phyloP scores from a whole-genome alignment of 2,329 filamentous ascomycete genomes.

The Gliomastix tumulicola region DNA sequence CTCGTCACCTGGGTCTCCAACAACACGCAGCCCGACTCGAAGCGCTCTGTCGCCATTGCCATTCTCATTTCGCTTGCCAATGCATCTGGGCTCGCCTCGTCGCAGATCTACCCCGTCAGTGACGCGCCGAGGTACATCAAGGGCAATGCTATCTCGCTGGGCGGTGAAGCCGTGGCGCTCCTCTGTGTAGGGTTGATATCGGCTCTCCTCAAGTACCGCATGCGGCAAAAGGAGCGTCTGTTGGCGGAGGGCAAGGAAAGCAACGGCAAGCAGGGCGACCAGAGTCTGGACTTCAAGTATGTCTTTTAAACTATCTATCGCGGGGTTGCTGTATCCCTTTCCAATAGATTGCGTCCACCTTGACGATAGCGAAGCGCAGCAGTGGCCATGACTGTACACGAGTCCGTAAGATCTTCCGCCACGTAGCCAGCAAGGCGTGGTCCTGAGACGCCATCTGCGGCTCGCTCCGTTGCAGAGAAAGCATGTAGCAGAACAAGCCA shows the following conservation, averaged over 20 bases:
- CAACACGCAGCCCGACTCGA: conserved; percentile 22
- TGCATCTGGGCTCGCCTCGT: conserved; percentile 17
- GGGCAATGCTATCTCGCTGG: conserved; percentile 19
- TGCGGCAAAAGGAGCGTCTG: neutral
- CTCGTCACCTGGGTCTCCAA: conserved; percentile 20
- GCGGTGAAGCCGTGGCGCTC: conserved; percentile 14
- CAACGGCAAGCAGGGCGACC: conserved; percentile 4
- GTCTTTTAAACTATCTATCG: conserved; percentile 3
- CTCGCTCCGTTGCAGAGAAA: conserved; percentile 7
- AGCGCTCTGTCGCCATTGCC: conserved; percentile 21
- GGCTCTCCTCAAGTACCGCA: conserved; percentile 2
- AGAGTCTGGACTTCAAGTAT: conserved; percentile 3
- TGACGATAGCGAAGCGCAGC: conserved; percentile 11
- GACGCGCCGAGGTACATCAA: conserved; percentile 21
- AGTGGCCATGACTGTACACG: conserved; percentile 11
- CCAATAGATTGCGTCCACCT: conserved; percentile 14
- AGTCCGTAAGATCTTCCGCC: conserved; percentile 10
- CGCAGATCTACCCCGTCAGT: conserved; percentile 21
- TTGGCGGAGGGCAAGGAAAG: conserved; percentile 1
- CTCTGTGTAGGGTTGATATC: conserved; percentile 12
- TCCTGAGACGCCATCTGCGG: conserved; percentile 5
- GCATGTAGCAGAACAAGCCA: conserved; percentile 10
- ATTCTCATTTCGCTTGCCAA: conserved; percentile 19
- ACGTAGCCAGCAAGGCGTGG: conserved; percentile 7
- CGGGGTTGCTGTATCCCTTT: too few relatives aligned